Base-by-base conservation (phyloP, 1,284 basidiomycete genomes). In the Coriolopsis trogii region DNA sequence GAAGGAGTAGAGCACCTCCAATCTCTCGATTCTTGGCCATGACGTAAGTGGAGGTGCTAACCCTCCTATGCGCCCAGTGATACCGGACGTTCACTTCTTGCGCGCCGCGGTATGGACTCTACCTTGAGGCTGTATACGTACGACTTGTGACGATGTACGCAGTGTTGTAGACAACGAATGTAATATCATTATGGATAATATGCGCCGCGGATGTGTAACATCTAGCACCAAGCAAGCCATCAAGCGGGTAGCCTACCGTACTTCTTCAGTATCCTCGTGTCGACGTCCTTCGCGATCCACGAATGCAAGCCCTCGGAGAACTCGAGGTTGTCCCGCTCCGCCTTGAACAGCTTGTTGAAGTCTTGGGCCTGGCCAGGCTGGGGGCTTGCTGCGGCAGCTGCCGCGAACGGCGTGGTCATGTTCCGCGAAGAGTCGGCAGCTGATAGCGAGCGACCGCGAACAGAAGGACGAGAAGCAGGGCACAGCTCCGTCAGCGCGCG, bases 301-400 rank as follows among this genome's bases (percentile, higher is more conserved):
- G 73, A 73, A 68, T 95, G 93, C 60, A 90, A 69, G 24, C 91
- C 91, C 63, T 93, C 90, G 1, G 92, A 84, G 64, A 99, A 87
- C 60, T 94, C 89, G 23, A 99, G 81, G 71, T 98, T 98, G 70
- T 98, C 96, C 56, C 82, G 81, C 72, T 99, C 97, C 4, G 87
- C 85, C 61, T 91, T 91, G 79, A 95, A 96, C 40, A 98, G 70
- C 69, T 98, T 98, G 62, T 75, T 79, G 70, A 83, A 93, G 68
- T 99, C 96, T 61, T 93, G 90, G 36, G 85, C 81, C 43, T 80
- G 81, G 16, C 79, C 82, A 1, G 80, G 76, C 49, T 75, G 69
- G 51, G 68, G 69, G 18, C 68, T 71, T 15, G 70, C 72, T 10
- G 74, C 73, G 24, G 75, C 80, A 34, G 81, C 79, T n/a, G 74